Evolutionary conservation across 495 filamentous ascomycete genomes (phyloP).

Genomic region (Tuber borchii): DNA sequence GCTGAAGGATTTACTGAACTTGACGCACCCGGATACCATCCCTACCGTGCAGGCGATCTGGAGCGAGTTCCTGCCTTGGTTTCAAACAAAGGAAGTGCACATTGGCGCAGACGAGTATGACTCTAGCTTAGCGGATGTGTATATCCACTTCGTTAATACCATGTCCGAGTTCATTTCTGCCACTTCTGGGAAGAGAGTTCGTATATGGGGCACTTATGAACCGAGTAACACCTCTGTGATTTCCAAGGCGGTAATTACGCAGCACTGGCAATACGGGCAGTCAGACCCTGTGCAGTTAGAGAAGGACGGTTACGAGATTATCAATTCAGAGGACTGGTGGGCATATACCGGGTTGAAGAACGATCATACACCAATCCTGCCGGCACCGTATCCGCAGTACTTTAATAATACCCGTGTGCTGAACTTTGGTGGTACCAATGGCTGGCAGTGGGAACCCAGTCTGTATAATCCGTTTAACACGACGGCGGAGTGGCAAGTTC

Average conservation of each 20-base stretch:
- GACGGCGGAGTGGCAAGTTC: conserved; percentile 43
- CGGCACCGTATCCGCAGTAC: conserved; percentile 52
- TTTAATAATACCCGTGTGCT: conserved; percentile 50
- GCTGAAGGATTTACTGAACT: conserved; percentile 50
- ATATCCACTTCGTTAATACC: conserved; percentile 52
- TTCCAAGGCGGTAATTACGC: conserved; percentile 47
- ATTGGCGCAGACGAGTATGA: conserved; percentile 57
- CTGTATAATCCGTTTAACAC: conserved; percentile 49
- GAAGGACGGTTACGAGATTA: conserved; percentile 45
- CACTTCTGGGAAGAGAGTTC: conserved; percentile 47
- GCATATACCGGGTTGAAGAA: conserved; percentile 54
- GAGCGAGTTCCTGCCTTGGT: conserved; percentile 54
- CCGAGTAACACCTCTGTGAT: conserved; percentile 45
- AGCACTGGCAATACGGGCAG: conserved; percentile 56
- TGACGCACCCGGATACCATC: conserved; percentile 52
- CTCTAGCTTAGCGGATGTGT: conserved; percentile 48
- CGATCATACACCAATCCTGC: conserved; percentile 50
- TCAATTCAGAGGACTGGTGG: conserved; percentile 57
- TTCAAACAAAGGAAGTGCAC: conserved; percentile 53
- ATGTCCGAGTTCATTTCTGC: conserved; percentile 47
- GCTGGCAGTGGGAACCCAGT: conserved; percentile 51
- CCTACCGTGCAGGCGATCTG: conserved; percentile 52
- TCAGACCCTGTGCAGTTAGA: conserved; percentile 50
- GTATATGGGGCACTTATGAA: conserved; percentile 54
- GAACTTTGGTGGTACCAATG: conserved; percentile 46